Conservation (phyloP, 768 basidiomycete genomes). For the Chalciporus pseudorubinellus region DNA sequence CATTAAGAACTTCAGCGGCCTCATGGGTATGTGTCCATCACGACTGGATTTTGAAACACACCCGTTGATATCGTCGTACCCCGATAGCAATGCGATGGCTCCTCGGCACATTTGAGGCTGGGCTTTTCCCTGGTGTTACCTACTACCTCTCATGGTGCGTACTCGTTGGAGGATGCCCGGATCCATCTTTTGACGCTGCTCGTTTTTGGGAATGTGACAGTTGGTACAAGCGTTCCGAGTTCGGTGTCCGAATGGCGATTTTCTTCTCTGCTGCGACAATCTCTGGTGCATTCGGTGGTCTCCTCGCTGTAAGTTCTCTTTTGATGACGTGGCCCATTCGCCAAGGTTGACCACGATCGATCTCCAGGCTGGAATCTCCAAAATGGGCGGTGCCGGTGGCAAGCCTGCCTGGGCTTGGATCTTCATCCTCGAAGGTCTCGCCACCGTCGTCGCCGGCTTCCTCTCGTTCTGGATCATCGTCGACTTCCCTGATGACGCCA, state of each 20-base stretch:
- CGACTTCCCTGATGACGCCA: constrained; percentile 81
- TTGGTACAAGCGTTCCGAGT: constrained; percentile 72
- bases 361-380: constrained; percentile 55
- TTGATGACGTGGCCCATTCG: not conserved
- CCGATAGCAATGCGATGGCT: constrained; percentile 63
- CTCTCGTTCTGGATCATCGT: constrained; percentile 75
- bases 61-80: not conserved
- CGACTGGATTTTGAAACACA: not conserved
- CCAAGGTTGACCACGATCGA: not conserved
- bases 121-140: constrained; percentile 45
- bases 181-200: constrained; percentile 34
- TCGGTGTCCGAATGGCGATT: constrained; percentile 60
- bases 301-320: constrained; percentile 53
- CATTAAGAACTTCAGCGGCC: constrained; percentile 63
- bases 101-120: constrained; percentile 68
- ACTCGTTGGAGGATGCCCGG: not conserved
- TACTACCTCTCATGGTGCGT: constrained; percentile 72
- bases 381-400: constrained; percentile 68
- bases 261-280: constrained; percentile 80
- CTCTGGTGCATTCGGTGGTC: constrained; percentile 78
- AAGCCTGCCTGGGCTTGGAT: constrained; percentile 71
- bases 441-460: constrained; percentile 62
- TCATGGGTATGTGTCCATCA: constrained; percentile 49
- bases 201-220: constrained; percentile 19
- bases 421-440: constrained; percentile 71